These are phyloP conservation scores for Prunus campanulata DNA, from an alignment of 306 rosid species.

Conservation along the genomic window DNA sequence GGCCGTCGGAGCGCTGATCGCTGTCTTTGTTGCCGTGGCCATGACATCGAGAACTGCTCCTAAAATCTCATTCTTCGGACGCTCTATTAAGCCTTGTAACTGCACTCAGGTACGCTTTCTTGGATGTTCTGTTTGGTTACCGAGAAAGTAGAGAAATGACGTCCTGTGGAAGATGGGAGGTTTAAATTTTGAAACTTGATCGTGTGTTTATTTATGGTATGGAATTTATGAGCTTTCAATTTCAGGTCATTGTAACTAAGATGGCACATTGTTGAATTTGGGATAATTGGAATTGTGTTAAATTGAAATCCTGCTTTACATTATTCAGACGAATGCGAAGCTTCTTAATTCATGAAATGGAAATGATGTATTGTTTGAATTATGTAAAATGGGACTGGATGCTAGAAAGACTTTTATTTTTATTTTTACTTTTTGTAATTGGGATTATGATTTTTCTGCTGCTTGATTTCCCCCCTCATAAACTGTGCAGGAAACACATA, in stretches of 20 bases:
- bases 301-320: neutral
- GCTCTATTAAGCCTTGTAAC: constrained; percentile 49
- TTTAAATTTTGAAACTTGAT: neutral
- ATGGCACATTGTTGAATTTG: neutral
- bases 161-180: neutral
- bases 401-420: neutral
- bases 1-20: constrained; percentile 52
- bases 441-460: neutral
- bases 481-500: constrained; percentile 25
- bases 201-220: neutral
- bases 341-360: too few relatives aligned
- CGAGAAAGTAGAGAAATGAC: constrained; percentile 8
- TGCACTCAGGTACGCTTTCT: constrained; percentile 60
- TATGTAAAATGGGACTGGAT: too few relatives aligned
- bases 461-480: neutral
- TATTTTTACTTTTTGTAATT: neutral
- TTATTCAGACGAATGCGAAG: neutral
- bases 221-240: neutral
- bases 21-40: constrained; percentile 51
- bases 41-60: constrained; percentile 51
- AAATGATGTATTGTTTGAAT: neutral
- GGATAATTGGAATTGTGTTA: neutral
- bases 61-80: constrained; percentile 46
- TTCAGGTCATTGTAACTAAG: neutral
- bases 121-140: constrained; percentile 1